These are phyloP conservation scores for Aplosporella prunicola DNA, from an alignment of 2,329 filamentous ascomycete species.

Conservation along the genomic window DNA sequence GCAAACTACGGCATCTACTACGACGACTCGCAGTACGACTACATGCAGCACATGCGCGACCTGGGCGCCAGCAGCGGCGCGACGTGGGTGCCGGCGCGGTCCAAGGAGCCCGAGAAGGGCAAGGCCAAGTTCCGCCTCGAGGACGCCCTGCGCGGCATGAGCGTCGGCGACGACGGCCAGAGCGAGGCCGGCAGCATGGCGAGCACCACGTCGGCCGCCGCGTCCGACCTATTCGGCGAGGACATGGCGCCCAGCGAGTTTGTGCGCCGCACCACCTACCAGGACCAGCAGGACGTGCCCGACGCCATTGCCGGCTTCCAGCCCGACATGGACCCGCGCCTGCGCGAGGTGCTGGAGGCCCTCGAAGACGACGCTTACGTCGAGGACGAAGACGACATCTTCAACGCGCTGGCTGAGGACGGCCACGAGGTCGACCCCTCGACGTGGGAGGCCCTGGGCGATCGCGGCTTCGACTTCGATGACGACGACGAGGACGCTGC, in stretches of 20 bases:
- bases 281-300: slow-evolving; percentile 86
- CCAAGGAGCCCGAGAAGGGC: slow-evolving; percentile 50
- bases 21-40: slow-evolving; percentile 94
- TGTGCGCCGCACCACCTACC: slow-evolving; percentile 67
- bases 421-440: slow-evolving; percentile 65
- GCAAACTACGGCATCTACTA: slow-evolving; percentile 89
- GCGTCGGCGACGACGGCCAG: slow-evolving; percentile 33
- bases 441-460: slow-evolving; percentile 55
- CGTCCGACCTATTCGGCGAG: slow-evolving; percentile 54
- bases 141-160: slow-evolving; percentile 57
- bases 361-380: slow-evolving; percentile 94
- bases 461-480: slow-evolving; percentile 51
- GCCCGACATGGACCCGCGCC: slow-evolving; percentile 90
- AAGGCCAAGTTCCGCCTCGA: slow-evolving; percentile 70
- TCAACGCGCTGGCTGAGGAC: slow-evolving; percentile 60
- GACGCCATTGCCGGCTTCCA: slow-evolving; percentile 90
- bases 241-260: slow-evolving; percentile 74
- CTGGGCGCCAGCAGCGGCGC: slow-evolving; percentile 55
- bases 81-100: slow-evolving; percentile 70
- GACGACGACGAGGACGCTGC: too few relatives aligned
- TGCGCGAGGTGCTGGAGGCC: slow-evolving; percentile 86
- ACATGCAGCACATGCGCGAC: slow-evolving; percentile 97
- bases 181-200: slow-evolving; percentile 34
- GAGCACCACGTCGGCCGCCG: slow-evolving; percentile 26
- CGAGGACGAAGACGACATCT: slow-evolving; percentile 74